Conservation (phyloP, 148 eudicot species). For the Pharnaceum exiguum region DNA sequence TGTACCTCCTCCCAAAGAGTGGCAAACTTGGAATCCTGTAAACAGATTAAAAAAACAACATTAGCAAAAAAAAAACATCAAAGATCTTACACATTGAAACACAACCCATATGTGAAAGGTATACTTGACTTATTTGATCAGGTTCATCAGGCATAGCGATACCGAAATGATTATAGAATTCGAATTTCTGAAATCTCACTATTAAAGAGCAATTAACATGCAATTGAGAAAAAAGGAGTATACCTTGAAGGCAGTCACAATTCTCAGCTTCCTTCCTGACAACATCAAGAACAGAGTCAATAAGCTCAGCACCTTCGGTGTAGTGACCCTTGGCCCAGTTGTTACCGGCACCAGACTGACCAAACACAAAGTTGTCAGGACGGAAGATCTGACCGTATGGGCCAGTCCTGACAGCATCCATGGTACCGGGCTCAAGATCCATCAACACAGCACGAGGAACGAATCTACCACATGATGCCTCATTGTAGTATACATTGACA, state of each 20-base stretch:
- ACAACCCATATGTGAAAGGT: no score
- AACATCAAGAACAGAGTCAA: conserved; percentile 38
- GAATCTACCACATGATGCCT: conserved; percentile 36
- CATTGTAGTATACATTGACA: conserved; percentile 39
- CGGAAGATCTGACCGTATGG: conserved; percentile 39
- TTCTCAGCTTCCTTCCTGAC: conserved; percentile 42
- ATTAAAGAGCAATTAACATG: no score
- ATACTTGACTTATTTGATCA: no score
- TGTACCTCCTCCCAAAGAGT: conserved; percentile 39
- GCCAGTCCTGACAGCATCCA: conserved; percentile 41
- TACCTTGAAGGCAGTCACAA: conserved; percentile 42
- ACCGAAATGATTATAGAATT: no score
- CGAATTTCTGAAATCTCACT: no score
- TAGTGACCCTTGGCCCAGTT: conserved; percentile 41
- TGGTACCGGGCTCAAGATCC: conserved; percentile 47
- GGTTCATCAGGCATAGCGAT: no score
- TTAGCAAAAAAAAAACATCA: neutral
- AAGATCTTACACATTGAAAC: neutral
- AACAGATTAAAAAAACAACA: neutral
- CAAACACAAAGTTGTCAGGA: conserved; percentile 39
- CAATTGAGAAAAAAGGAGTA: neutral
- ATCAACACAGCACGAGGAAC: conserved; percentile 42
- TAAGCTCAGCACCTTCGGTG: conserved; percentile 41
- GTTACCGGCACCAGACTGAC: conserved; percentile 39
- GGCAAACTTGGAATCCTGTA: conserved; percentile 40